Base-by-base conservation (phyloP, 331 rosid genomes). In the Malus hybrid region DNA sequence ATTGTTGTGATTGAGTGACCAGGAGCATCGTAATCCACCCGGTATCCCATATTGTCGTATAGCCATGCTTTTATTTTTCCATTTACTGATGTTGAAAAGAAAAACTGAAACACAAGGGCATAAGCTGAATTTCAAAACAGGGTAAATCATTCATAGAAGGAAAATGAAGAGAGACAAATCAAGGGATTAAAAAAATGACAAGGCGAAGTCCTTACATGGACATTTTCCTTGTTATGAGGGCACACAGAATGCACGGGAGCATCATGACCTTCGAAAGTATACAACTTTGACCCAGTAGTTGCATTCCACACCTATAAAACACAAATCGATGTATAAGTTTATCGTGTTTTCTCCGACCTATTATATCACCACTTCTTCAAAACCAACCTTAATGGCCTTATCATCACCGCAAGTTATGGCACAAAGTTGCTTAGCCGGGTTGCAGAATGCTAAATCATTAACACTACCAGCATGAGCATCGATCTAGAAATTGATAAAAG, bases 391-490 rank as follows among this genome's bases (percentile, higher is more conserved):
- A 66, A 93, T 87, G 76, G 93, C 86, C 83, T 88, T 93, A 76
- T 93, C 98, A 71, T 93, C 98, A 34, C 98, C 98, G 12, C 98
- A 94, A 20, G 97, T 94, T 79, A 94, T 86, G 63, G 85, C 93
- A n/a, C 93, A 87, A 6, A 88, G 92, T 85, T 83, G 90, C 81
- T 86, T 91, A 69, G 84, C 81, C 13, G 95, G 95, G 73, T 82
- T 89, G 55, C 90, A 84, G 76, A 91, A 93, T 44, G 96, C 98
- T 19, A 93, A 83, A 81, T 93, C 98, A 68, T 94, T 94, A 50
- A 94, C 96, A 62, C 97, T 91, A 10, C 98, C 98, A 19, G 80
- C 88, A 81, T 94, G 97, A 75, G 98, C 97, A 74, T 94, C 96
- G 78, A 94, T 91, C 98, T 93, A 78, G 33, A 22, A 18, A 33